phyloP scores from a whole-genome alignment of 208 protist genomes.

The Kentomonas sorsogonicus region DNA sequence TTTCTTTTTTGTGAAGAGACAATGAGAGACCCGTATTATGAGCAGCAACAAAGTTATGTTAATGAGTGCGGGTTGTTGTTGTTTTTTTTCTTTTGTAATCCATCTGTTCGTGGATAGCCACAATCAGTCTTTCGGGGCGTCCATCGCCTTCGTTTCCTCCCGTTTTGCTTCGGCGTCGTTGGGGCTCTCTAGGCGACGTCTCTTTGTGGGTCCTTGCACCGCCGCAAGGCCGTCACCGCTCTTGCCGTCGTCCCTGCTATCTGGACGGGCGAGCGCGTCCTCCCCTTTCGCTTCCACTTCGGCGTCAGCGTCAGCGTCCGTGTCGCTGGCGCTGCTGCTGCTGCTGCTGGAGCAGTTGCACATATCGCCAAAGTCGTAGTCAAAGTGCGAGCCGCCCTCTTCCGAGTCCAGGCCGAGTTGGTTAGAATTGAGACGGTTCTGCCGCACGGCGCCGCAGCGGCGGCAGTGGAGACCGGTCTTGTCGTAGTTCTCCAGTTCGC shows the following conservation, averaged over 20 bases:
- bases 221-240: too few relatives aligned
- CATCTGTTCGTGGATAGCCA: neutral
- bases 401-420: slow-evolving; percentile 83
- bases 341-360: slow-evolving; percentile 74
- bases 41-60: too few relatives aligned
- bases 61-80: too few relatives aligned
- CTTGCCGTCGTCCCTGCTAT: too few relatives aligned
- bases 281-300: slow-evolving; percentile 1
- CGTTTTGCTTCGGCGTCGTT: too few relatives aligned
- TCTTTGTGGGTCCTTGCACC: too few relatives aligned
- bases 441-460: slow-evolving; percentile 80
- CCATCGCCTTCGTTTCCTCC: too few relatives aligned
- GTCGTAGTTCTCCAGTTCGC: slow-evolving; percentile 71
- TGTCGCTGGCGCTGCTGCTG: slow-evolving; percentile 28
- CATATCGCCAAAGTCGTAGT: slow-evolving; percentile 87
- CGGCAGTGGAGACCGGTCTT: slow-evolving; percentile 73
- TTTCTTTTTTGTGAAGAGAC: too few relatives aligned
- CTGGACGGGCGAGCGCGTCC: neutral
- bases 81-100: too few relatives aligned
- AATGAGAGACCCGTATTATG: too few relatives aligned
- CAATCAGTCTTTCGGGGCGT: too few relatives aligned
- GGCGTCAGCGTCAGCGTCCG: slow-evolving; percentile 14
- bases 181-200: too few relatives aligned
- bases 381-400: slow-evolving; percentile 84
- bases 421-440: slow-evolving; percentile 83